Percentiles rank a stretch among this genome's conserved stretches.
These are phyloP conservation scores for Aeschynomene evenia DNA, from an alignment of 306 rosid genomes.

Conservation along the genomic window DNA sequence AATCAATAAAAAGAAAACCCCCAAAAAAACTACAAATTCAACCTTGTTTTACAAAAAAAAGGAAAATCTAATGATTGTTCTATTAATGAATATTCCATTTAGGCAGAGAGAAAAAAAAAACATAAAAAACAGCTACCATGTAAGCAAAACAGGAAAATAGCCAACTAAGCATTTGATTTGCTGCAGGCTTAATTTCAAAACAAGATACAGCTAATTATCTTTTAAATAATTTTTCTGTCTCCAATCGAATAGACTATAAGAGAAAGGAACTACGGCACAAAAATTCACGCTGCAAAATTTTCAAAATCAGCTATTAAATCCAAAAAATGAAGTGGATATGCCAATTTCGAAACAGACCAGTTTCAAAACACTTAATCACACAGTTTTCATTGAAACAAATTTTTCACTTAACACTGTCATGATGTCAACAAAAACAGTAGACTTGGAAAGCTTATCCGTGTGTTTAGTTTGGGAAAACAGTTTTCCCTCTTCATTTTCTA, in stretches of 20 bases:
- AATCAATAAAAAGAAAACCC: background rate
- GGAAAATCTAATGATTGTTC: background rate
- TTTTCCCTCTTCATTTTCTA: too few species aligned
- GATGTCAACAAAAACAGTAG: conserved; percentile 4
- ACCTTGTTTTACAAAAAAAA: background rate
- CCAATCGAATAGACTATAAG: background rate
- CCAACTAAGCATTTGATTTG: conserved; percentile 18
- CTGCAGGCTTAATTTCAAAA: too few species aligned
- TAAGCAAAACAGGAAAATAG: conserved; percentile 20
- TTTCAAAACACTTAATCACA: conserved; percentile 20
- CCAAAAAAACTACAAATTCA: conserved; percentile 2
- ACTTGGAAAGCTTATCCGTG: conserved; percentile 13
- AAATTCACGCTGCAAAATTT: background rate
- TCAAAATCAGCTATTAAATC: conserved; percentile 25
- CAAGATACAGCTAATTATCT: too few species aligned
- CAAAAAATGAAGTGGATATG: conserved; percentile 6
- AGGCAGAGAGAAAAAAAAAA: background rate
- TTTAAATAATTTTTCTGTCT: background rate
- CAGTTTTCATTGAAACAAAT: conserved; percentile 4
- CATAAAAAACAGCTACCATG: background rate
- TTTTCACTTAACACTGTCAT: background rate
- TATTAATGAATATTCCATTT: conserved; percentile 7
- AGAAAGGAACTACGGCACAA: background rate
- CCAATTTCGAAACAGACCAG: background rate
- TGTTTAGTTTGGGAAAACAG: too few species aligned